Percentiles rank a stretch among this genome's conserved stretches.
phyloP scores from a whole-genome alignment of 2,329 filamentous ascomycete species.

The Cladobotryum protrusum region DNA sequence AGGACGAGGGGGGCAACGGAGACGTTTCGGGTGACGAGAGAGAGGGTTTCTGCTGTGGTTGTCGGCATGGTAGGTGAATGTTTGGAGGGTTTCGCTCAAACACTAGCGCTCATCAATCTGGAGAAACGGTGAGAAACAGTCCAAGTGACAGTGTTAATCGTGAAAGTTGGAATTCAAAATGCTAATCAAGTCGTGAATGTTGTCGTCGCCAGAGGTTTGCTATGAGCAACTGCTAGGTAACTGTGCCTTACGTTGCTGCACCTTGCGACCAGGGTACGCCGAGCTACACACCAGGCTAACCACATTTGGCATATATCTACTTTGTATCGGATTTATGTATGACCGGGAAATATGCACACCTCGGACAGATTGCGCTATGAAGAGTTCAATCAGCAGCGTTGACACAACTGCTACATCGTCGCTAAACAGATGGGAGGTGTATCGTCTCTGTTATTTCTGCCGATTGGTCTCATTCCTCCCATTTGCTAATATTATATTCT shows the following conservation, averaged over 20 bases:
- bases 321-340: not conserved
- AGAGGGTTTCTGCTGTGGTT: constrained; percentile 93
- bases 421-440: too few relatives aligned
- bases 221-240: constrained; percentile 1
- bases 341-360: too few relatives aligned
- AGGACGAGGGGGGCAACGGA: constrained; percentile 96
- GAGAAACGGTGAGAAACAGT: constrained; percentile 1
- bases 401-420: too few relatives aligned
- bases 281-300: not conserved
- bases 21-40: constrained; percentile 88
- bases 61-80: constrained; percentile 66
- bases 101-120: constrained; percentile 5
- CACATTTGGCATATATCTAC: not conserved
- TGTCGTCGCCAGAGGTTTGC: not conserved
- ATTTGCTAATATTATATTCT: too few relatives aligned
- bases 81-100: not conserved
- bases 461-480: too few relatives aligned
- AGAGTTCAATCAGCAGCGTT: too few relatives aligned
- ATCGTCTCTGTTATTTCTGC: too few relatives aligned
- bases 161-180: not conserved
- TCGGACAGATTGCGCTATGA: too few relatives aligned
- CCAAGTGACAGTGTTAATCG: not conserved
- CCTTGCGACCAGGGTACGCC: not conserved
- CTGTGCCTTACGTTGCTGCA: constrained; percentile 2
- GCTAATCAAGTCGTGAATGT: not conserved